Evolutionary conservation across 2,329 filamentous ascomycete genomes (phyloP), one percentile per base, ranked within the genome.

Genomic region (Fusarium sp.): DNA sequence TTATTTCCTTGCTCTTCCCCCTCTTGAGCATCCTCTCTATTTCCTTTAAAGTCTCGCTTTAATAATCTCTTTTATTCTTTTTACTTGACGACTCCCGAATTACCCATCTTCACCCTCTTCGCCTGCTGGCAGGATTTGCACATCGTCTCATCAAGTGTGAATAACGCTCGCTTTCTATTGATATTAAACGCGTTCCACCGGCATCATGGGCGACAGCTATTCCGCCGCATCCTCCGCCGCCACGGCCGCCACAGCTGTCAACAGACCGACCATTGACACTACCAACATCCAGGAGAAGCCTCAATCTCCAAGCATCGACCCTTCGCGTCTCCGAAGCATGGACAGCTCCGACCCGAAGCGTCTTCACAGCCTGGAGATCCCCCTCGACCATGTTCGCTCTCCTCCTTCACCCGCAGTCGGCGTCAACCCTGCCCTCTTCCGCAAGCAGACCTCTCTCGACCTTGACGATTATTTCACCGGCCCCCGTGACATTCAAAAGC

Each of bases 401-500:
- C 78, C 78, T 28, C 71, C 72, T 17, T 75, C 75, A 0, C 77
- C 78, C 34, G 69, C 69, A n/a, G 53, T 76, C 6, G 65, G 58
- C 43, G 63, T 74, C 48, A 69, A 78, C 34, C 74, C 74, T 10
- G 70, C 75, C 40, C 68, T 75, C 36, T 80, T 78, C 62, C 76
- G 74, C 38, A 76, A 76, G 40, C 78, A 77, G 31, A 77, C 75
- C 17, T 79, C 79, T 15, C 76, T 85, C 63, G 85, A 88, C 34
- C 68, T 90, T 48, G 87, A 89, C 63, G 87, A 90, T 67, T 90
- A 90, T 77, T 91, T 90, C 74, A 86, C 77, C 49, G 89, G 88
- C 14, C 92, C 92, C 50, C 87, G 90, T 64, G 89, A 94, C 76
- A 87, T 93, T 68, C 84, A 88, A 60, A 88, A 88, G 74, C 91